Base-by-base conservation (phyloP, 257 asterid genomes). In the Haberlea rhodopensis region DNA sequence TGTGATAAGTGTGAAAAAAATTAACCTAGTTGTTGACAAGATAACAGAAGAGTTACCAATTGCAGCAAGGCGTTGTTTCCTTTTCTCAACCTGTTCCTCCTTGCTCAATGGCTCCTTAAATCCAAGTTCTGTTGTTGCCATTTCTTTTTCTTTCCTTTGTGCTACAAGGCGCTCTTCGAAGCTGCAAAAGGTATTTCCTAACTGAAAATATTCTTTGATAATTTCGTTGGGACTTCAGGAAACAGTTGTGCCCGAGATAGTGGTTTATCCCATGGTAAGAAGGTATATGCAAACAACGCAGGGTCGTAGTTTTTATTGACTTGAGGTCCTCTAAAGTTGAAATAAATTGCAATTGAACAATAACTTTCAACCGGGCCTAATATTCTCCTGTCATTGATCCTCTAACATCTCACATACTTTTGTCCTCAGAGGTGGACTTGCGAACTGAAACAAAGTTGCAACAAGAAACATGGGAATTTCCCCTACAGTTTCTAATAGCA, bases 21-120 rank as follows among this genome's bases (percentile, higher is more conserved):
- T 48, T 49, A 53, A 23, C 25, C 58, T 59, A 23, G 23, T 32
- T 32, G 19, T 21, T 53, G 46, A 69, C 48, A 49, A 62, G 69
- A 15, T 45, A 53, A 26, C 58, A 56, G 11, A 26, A 74, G 70
- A 69, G 53, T 69, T 87, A 90, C 97, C 97, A 65, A 90, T 90
- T 73, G 96, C 97, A 79, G 97, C 95, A 46, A 90, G 81, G 3
- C 97, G 94, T 68, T 90, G 95, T 82, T 87, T 87, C 84, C 85
- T 90, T 77, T 85, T 87, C 76, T 74, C 84, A 31, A 54, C 70
- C 69, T 68, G 79, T 80, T 90, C 97, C 67, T 87, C 97, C 78
- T 80, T 90, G 81, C 71, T 80, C 79, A 87, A 71, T 10, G 83
- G 96, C 82, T 82, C 80, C 80, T 90, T 90, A 69, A 90, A 90